Conservation (phyloP, 2,329 filamentous ascomycete genomes). For the Neurospora crassa region DNA sequence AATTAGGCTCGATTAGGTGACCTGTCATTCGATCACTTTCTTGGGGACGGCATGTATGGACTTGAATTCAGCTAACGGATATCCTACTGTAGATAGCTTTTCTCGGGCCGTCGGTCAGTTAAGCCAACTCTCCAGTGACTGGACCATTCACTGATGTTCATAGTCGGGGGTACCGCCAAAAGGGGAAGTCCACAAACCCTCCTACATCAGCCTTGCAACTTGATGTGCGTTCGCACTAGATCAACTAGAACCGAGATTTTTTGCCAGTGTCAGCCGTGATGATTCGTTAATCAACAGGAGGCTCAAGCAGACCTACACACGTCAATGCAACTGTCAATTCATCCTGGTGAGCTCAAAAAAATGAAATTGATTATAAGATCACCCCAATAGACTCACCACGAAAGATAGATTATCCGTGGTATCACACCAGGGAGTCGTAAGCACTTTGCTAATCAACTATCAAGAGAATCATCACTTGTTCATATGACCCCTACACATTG, state of each 20-base stretch:
- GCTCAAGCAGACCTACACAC: background rate
- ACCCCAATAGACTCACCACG: background rate
- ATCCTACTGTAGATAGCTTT: background rate
- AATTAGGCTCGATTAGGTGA: background rate
- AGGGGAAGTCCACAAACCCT: background rate
- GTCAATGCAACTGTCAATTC: background rate
- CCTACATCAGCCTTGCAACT: background rate
- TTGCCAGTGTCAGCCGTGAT: background rate
- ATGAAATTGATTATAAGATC: background rate
- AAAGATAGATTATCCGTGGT: background rate
- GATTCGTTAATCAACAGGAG: background rate
- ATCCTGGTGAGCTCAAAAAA: background rate
- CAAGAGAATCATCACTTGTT: background rate
- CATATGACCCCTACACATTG: too few species aligned
- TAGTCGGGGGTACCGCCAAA: background rate
- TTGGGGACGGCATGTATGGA: background rate
- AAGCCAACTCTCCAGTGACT: background rate
- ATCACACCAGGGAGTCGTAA: background rate
- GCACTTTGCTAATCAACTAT: background rate
- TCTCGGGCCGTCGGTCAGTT: background rate
- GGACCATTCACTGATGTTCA: background rate
- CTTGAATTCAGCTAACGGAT: background rate
- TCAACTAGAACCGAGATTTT: background rate
- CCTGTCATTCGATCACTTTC: background rate
- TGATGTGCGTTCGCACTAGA: background rate